These are phyloP conservation scores for Eudorina sp. DNA, from an alignment of 139 green algal genomes.

Conservation along the genomic window DNA sequence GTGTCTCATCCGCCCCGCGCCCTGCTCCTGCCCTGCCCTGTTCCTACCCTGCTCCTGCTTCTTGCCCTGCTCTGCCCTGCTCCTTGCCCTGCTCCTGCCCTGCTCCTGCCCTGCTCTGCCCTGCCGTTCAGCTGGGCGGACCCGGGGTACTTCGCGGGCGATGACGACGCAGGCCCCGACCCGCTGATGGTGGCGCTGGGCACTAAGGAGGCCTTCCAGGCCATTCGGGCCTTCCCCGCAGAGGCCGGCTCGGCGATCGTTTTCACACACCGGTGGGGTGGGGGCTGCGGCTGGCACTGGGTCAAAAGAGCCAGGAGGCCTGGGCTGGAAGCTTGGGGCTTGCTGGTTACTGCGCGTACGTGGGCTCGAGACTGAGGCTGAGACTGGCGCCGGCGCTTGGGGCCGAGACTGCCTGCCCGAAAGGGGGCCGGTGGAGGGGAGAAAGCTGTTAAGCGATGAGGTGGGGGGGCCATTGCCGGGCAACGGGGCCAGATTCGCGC, in stretches of 20 bases:
- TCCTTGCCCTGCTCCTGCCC: not conserved
- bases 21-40: not conserved
- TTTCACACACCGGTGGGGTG: conserved; percentile 71
- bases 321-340: too few species aligned
- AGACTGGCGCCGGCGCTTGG: too few species aligned
- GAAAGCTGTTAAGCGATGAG: too few species aligned
- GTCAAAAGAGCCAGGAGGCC: too few species aligned
- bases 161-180: conserved; percentile 67
- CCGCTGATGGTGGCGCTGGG: conserved; percentile 62
- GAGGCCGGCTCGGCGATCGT: conserved; percentile 60
- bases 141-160: conserved; percentile 70
- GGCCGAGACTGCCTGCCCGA: too few species aligned
- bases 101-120: not conserved
- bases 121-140: conserved; percentile 57
- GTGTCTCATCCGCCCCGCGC: not conserved
- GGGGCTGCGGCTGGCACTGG: too few species aligned
- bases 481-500: too few species aligned
- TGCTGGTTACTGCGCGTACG: too few species aligned
- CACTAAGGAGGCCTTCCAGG: conserved; percentile 70
- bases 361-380: too few species aligned
- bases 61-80: not conserved
- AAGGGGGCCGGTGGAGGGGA: too few species aligned
- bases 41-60: not conserved
- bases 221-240: conserved; percentile 68
- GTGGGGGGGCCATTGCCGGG: too few species aligned